Conservation (phyloP, 805 yeast species). For the Saccharomycopsis capsularis region DNA sequence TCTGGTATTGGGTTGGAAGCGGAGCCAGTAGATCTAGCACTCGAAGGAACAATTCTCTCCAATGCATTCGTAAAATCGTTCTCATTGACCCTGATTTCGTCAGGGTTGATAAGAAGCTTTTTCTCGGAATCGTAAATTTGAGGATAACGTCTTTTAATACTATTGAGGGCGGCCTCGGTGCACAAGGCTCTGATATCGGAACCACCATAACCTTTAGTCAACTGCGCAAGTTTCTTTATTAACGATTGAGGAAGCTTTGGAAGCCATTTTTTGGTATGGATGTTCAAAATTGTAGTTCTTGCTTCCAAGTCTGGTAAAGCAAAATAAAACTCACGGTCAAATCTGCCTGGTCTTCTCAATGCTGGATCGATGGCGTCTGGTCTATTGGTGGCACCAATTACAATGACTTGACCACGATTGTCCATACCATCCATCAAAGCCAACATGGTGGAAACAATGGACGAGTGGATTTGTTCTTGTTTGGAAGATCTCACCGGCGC, state of each 20-base stretch:
- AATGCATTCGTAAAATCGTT: slow-evolving; percentile 82
- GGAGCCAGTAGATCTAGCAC: slow-evolving; percentile 75
- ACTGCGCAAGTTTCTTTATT: slow-evolving; percentile 56
- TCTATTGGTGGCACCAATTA: slow-evolving; percentile 95
- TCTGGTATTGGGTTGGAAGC: slow-evolving; percentile 76
- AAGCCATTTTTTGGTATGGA: slow-evolving; percentile 86
- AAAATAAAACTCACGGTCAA: slow-evolving; percentile 94
- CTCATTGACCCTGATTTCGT: slow-evolving; percentile 63
- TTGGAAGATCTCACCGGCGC: slow-evolving; percentile 97
- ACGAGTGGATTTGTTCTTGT: slow-evolving; percentile 97
- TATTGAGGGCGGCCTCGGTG: slow-evolving; percentile 89
- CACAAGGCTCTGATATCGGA: slow-evolving; percentile 92
- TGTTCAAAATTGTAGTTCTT: slow-evolving; percentile 67
- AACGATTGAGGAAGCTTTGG: slow-evolving; percentile 60
- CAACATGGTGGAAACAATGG: slow-evolving; percentile 88
- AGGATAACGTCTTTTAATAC: slow-evolving; percentile 88
- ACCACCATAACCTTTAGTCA: slow-evolving; percentile 97
- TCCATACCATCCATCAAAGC: slow-evolving; percentile 99
- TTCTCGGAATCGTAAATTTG: slow-evolving; percentile 77
- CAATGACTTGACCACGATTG: slow-evolving; percentile 95
- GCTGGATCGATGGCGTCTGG: slow-evolving; percentile 99
- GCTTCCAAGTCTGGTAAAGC: slow-evolving; percentile 83
- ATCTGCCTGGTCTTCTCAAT: slow-evolving; percentile 91
- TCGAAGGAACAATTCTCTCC: slow-evolving; percentile 84
- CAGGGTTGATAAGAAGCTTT: slow-evolving; percentile 67